Percentiles rank a stretch among this genome's conserved stretches.
Evolutionary conservation across 208 protist species (phyloP).

Genomic region (Phytomonas sp.): DNA sequence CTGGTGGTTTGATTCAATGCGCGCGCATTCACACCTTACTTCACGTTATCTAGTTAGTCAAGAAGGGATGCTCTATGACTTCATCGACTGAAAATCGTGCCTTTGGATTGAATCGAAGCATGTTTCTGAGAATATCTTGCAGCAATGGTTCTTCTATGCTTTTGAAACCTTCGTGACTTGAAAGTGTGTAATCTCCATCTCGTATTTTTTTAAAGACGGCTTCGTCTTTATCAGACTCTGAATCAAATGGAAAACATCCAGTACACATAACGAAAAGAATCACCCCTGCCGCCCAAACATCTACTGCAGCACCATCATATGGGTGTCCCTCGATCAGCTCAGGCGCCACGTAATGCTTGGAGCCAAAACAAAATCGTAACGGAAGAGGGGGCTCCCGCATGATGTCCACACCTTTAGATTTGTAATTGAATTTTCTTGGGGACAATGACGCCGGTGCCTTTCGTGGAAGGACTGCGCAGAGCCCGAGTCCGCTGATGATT

Average conservation of each 20-base stretch:
- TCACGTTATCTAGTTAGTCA: constrained; percentile 4
- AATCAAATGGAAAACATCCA: constrained; percentile 86
- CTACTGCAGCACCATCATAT: constrained; percentile 88
- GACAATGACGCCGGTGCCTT: background rate
- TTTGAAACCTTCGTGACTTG: constrained; percentile 32
- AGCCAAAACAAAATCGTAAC: constrained; percentile 68
- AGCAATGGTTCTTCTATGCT: constrained; percentile 38
- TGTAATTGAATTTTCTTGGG: background rate
- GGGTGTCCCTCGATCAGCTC: constrained; percentile 81
- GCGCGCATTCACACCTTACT: background rate
- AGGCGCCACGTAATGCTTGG: constrained; percentile 86
- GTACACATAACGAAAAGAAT: constrained; percentile 91
- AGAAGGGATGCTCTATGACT: constrained; percentile 60
- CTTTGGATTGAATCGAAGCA: constrained; percentile 38
- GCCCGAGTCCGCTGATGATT: constrained; percentile 45
- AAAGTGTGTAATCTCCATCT: constrained; percentile 36
- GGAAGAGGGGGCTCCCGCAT: background rate
- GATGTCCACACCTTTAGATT: background rate
- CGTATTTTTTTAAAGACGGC: constrained; percentile 34
- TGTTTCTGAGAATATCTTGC: constrained; percentile 53
- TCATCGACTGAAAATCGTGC: constrained; percentile 43
- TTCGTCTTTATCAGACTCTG: constrained; percentile 23
- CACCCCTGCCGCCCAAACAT: constrained; percentile 94
- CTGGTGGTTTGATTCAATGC: background rate
- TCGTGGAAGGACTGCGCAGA: constrained; percentile 39